These are phyloP conservation scores for Biscogniauxia marginata DNA, from an alignment of 2,329 filamentous ascomycete species.

Conservation along the genomic window DNA sequence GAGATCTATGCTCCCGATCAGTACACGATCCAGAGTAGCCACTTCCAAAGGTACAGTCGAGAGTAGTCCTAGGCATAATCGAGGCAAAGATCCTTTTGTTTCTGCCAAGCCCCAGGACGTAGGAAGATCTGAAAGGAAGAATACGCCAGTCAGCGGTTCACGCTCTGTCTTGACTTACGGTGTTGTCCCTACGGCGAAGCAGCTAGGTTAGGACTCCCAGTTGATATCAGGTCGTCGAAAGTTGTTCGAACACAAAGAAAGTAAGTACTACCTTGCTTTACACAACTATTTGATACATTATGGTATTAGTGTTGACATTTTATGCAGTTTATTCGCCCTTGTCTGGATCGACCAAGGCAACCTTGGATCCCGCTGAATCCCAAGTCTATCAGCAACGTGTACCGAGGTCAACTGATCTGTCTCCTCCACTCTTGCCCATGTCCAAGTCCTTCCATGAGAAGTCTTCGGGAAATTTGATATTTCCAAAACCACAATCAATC, in stretches of 20 bases:
- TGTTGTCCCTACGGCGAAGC: slow-evolving; percentile 12
- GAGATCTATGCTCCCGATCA: slow-evolving; percentile 15
- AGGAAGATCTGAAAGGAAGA: not conserved
- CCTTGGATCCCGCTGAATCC: not conserved
- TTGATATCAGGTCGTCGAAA: slow-evolving; percentile 31
- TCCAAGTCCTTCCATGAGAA: slow-evolving; percentile 10
- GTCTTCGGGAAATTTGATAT: slow-evolving; percentile 9
- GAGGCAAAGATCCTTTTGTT: not conserved
- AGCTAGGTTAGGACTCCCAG: slow-evolving; percentile 28
- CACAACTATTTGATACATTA: too few relatives aligned
- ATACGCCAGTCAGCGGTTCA: not conserved
- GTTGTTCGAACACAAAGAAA: slow-evolving; percentile 30
- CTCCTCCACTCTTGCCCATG: slow-evolving; percentile 6
- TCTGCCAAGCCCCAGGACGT: not conserved
- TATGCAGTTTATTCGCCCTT: slow-evolving; percentile 16
- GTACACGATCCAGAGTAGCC: not conserved
- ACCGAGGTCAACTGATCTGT: not conserved
- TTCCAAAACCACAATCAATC: slow-evolving; percentile 3
- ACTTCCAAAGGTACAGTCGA: not conserved
- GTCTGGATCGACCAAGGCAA: slow-evolving; percentile 1
- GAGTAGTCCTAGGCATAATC: not conserved
- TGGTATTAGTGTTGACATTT: not conserved
- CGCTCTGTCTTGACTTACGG: not conserved
- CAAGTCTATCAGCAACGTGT: not conserved
- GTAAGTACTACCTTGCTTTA: slow-evolving; percentile 20